Base-by-base conservation (phyloP, 352 stramenopile species). In the Pythium plurisporium region DNA sequence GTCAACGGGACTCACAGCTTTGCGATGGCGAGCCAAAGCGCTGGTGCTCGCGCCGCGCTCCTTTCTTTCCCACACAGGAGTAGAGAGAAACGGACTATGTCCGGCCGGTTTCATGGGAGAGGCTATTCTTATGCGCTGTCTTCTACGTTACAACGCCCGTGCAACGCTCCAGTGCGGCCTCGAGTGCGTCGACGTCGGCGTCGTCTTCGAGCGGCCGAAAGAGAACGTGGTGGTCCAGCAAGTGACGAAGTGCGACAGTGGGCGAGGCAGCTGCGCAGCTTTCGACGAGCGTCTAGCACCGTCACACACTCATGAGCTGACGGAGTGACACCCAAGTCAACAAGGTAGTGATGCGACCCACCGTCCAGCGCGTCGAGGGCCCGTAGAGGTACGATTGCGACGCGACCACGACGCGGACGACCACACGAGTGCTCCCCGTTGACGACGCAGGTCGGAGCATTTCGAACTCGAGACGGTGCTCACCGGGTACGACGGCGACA, bases 401-500 rank as follows among this genome's bases (percentile, higher is more conserved):
- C 11, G 17, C 15, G 44, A 63, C 46, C 8, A 15, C 22, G 7
- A 63, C 22, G 11, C 46, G n/a, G 15, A 56, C 30, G 17, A 45
- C 27, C 12, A 62, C 2, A 3, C 38, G 44, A 3, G 44, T 0
- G 4, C 19, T 7, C 0, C 27, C 40, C 37, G 6, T 17, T 17
- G 19, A 5, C 7, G 25, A 19, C 42, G 7, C 41, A 33, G n/a
- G n/a, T n/a, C n/a, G n/a, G n/a, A n/a, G n/a, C n/a, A n/a, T n/a
- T n/a, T n/a, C n/a, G n/a, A 68, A 68, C 22, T 38, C 51, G 15
- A 68, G 40, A 2, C 38, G 46, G 22, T 60, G 9, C 11, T 49
- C 14, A 31, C 53, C 60, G 6, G 40, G 15, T 9, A n/a, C 1
- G 6, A 8, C 33, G 25, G 60, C 60, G 0, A 46, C 25, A 19